Conservation (phyloP, 2,329 filamentous ascomycete species). For the Cytospora piceae region DNA sequence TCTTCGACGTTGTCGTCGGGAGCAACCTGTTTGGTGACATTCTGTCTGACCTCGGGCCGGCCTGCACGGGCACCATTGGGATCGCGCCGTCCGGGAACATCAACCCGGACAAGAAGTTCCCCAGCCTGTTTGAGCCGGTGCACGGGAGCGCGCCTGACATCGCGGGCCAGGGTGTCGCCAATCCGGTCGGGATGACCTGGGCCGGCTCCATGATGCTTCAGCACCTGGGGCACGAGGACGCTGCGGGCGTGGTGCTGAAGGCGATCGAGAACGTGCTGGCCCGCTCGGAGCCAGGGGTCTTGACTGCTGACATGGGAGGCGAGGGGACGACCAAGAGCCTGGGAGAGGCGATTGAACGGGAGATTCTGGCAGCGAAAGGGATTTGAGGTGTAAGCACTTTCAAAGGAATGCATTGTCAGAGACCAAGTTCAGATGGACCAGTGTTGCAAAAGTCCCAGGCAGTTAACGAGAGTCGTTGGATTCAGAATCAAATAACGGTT, state of each 20-base stretch:
- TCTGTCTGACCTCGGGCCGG: constrained; percentile 66
- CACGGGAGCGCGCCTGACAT: constrained; percentile 69
- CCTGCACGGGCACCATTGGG: constrained; percentile 67
- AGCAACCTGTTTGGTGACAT: constrained; percentile 66
- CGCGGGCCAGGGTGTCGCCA: constrained; percentile 64
- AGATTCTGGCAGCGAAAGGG: constrained; percentile 31
- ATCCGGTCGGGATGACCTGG: constrained; percentile 70
- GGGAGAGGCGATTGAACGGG: constrained; percentile 52
- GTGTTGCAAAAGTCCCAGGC: rapidly evolving
- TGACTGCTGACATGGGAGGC: constrained; percentile 65
- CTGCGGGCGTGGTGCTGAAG: constrained; percentile 59
- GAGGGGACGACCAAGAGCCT: constrained; percentile 59
- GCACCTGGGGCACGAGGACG: constrained; percentile 63
- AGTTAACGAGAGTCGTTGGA: background rate
- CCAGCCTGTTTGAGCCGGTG: constrained; percentile 66
- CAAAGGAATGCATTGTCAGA: background rate
- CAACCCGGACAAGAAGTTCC: constrained; percentile 62
- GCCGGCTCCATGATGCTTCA: constrained; percentile 69
- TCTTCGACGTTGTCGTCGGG: constrained; percentile 64
- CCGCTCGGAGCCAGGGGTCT: constrained; percentile 52
- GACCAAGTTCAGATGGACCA: background rate
- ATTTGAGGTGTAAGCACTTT: background rate
- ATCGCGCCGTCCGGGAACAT: constrained; percentile 68
- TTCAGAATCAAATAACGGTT: too few relatives aligned
- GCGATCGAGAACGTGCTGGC: constrained; percentile 62